phyloP scores from a whole-genome alignment of 257 asterid genomes.

The Mentha longifolia region DNA sequence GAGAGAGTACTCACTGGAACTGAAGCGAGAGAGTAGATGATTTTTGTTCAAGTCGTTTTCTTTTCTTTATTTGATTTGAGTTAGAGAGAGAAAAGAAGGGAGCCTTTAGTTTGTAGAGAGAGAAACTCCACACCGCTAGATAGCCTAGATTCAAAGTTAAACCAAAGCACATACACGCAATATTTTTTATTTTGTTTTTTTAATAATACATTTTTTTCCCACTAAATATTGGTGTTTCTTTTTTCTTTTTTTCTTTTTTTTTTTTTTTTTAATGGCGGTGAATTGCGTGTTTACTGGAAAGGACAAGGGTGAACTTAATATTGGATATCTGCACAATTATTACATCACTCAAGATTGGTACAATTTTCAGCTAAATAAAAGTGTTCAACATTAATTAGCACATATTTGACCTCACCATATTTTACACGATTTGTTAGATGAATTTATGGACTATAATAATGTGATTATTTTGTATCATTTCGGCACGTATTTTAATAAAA shows the following conservation, averaged over 20 bases:
- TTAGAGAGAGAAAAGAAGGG: slow-evolving; percentile 34
- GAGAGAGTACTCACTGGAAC: slow-evolving; percentile 48
- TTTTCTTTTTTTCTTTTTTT: no score
- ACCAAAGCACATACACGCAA: neutral
- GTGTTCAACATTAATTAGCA: no score
- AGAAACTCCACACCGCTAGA: slow-evolving; percentile 31
- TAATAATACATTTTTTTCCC: neutral
- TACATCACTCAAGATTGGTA: no score
- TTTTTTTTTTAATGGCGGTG: slow-evolving; percentile 1
- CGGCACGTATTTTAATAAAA: no score
- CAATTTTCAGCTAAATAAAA: no score
- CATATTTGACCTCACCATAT: no score
- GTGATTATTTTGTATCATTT: no score
- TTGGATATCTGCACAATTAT: slow-evolving; percentile 11
- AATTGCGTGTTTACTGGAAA: neutral
- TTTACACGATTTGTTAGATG: no score
- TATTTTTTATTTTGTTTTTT: no score
- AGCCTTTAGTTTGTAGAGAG: slow-evolving; percentile 37
- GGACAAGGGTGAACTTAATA: neutral
- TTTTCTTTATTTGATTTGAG: slow-evolving; percentile 26
- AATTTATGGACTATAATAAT: no score
- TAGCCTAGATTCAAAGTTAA: slow-evolving; percentile 17
- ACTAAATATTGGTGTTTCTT: neutral
- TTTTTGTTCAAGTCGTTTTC: slow-evolving; percentile 18
- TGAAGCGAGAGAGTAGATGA: slow-evolving; percentile 36